Evolutionary conservation across 169 alveolate species (phyloP), one percentile per base, ranked within the genome.

Genomic region (Plasmodium gallinaceum): DNA sequence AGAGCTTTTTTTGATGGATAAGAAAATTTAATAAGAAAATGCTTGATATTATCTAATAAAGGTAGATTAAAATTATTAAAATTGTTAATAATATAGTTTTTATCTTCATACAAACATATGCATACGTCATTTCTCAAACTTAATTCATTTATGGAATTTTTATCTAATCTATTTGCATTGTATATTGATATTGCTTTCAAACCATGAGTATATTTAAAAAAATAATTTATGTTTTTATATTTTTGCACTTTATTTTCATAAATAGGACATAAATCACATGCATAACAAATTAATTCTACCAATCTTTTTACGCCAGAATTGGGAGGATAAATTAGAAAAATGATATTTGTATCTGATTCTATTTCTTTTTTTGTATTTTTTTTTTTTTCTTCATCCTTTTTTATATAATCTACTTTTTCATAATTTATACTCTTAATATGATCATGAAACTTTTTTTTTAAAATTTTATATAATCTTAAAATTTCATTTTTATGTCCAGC

Each of bases 121-220:
- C 71, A 64, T 6, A 76, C 70, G 46, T 76, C 76, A 48, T 76
- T 76, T 26, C 89, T 65, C 24, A 46, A 32, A 12, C 22, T 76
- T 57, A 76, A 64, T 76, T 76, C 89, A 0, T 32, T 0, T 22
- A 76, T 51, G 1, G 89, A 24, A 20, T 12, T n/a, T 18, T 76
- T 76, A 39, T 76, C 89, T 45, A 76, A 37, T 20, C 64, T 64
- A 18, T 76, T 76, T 7, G 89, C 89, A 45, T 76, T 76, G 46
- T 76, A 76, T 46, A 76, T 76, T n/a, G 89, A 76, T 37, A 76
- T 62, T n/a, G 78, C 78, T 64, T 76, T 76, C 22, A 76, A 43
- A 16, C 89, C 89, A 64, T 76, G 89, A 24, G 89, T 76, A 45
- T 76, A 76, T 64, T 76, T 76, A 76, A 76, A 76, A 62, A 76